These are phyloP conservation scores for Cutaneotrichosporon sp. DNA, from an alignment of 1,284 basidiomycete genomes.

Conservation along the genomic window DNA sequence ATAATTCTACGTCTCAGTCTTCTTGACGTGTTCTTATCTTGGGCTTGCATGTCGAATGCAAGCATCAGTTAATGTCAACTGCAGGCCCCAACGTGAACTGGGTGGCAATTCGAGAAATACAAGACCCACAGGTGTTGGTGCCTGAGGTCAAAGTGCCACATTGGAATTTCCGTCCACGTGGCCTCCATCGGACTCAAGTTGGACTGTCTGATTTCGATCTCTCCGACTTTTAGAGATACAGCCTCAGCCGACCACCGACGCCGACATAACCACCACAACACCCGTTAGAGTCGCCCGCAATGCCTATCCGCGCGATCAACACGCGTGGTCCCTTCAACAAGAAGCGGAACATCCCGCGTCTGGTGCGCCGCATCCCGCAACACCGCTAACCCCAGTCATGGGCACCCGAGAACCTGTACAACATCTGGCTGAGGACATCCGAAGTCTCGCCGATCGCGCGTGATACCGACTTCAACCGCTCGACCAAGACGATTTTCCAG, in stretches of 20 bases:
- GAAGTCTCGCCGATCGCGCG: slow-evolving; percentile 49
- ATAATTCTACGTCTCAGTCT: no score
- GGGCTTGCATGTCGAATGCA: no score
- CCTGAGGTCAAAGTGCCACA: neutral
- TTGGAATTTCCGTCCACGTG: slow-evolving; percentile 6
- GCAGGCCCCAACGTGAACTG: no score
- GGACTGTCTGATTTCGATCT: neutral
- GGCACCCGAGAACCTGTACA: slow-evolving; percentile 71
- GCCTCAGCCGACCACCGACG: neutral
- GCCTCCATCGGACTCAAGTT: neutral
- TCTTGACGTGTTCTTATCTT: no score
- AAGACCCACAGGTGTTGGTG: no score
- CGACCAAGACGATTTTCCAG: slow-evolving; percentile 72
- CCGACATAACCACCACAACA: slow-evolving; percentile 1
- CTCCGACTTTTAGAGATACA: slow-evolving; percentile 15
- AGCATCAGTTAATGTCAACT: no score
- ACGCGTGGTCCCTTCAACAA: slow-evolving; percentile 29
- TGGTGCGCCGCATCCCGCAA: slow-evolving; percentile 28
- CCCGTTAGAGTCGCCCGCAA: slow-evolving; percentile 7
- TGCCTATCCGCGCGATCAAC: slow-evolving; percentile 14
- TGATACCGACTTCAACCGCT: slow-evolving; percentile 59
- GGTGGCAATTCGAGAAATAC: neutral
- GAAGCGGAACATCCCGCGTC: slow-evolving; percentile 43
- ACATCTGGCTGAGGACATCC: slow-evolving; percentile 63
- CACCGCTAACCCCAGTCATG: slow-evolving; percentile 61